Base-by-base conservation (phyloP, 2,329 filamentous ascomycete genomes). In the Trichoderma sp. region DNA sequence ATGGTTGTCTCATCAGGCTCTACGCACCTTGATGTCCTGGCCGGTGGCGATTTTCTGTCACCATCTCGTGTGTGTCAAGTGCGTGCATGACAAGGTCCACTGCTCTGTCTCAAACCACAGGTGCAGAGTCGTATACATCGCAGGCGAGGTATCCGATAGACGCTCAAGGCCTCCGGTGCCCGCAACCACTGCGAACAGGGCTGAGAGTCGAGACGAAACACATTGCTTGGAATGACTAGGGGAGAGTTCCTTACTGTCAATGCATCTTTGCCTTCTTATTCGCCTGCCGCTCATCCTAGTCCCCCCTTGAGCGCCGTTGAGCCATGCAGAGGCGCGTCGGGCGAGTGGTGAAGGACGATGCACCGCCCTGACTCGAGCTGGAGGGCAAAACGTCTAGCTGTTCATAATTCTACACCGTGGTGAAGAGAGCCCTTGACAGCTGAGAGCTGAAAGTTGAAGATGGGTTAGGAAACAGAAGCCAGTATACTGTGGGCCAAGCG, bases 1-100 rank as follows among this genome's bases (percentile, higher is more conserved):
- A 29, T 19, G 21, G 13, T 5, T 24, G 21, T 53, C 24, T 29
- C 40, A 52, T 35, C 59, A 47, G 19, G 40, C 59, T 62, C 19
- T 35, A 31, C 14, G 43, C 59, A 62, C 59, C 59, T 52, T 52
- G 59, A 52, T 62, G 59, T 35, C 59, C 40, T 43, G 5, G n/a
- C 40, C 24, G 59, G 59, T 21, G 43, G 37, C 40, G 40, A 10
- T 35, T 49, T 27, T 2, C 59, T 14, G 19, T 62, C 40, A 52
- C n/a, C 40, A 52, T 60, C 21, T 29, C 19, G 43, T 11, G 47
- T 21, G 52, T 55, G 6, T 31, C 16, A 7, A 55, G 52, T 55
- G 13, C 27, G 24, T 16, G 27, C 27, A 55, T 55, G 52, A 4
- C 47, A 21, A 24, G 27, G 52, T 21, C 24, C 21, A 27, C 14